Conservation (phyloP, 164 flowering plant species). For the Nelumbo lutea region DNA sequence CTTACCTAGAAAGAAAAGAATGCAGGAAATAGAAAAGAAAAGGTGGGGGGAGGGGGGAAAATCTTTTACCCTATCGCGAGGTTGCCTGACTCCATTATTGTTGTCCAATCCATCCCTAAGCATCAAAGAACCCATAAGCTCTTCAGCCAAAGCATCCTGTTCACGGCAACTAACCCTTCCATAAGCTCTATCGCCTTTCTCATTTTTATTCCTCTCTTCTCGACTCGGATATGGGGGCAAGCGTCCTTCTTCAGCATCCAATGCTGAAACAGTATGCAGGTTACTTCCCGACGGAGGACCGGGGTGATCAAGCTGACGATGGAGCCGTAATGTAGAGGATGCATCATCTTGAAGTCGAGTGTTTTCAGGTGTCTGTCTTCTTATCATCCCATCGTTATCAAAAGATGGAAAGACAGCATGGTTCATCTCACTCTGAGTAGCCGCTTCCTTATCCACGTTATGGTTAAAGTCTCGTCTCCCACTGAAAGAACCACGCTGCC, state of each 20-base stretch:
- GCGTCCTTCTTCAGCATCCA: constrained; percentile 34
- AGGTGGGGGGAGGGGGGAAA: too few relatives aligned
- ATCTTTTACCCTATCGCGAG: too few relatives aligned
- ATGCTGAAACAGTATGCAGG: constrained; percentile 44
- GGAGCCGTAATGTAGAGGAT: constrained; percentile 19
- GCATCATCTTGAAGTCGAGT: constrained; percentile 4
- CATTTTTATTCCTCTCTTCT: constrained; percentile 18
- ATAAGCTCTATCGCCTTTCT: neutral
- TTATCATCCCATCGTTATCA: constrained; percentile 12
- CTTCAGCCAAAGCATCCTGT: constrained; percentile 40
- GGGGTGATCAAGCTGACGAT: constrained; percentile 57
- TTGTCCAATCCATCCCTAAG: constrained; percentile 41
- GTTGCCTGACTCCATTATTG: constrained; percentile 27
- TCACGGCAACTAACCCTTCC: constrained; percentile 13
- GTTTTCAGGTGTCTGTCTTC: neutral
- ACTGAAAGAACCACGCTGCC: constrained; percentile 20
- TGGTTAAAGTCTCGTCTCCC: constrained; percentile 21
- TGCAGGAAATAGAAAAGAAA: too few relatives aligned
- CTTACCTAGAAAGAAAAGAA: too few relatives aligned
- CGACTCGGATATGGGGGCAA: neutral
- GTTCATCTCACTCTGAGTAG: constrained; percentile 8
- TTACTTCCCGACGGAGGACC: constrained; percentile 51
- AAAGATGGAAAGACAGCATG: neutral
- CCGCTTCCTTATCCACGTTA: constrained; percentile 23
- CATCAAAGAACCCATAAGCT: constrained; percentile 32